phyloP scores from a whole-genome alignment of 768 basidiomycete genomes.

The Lactarius deliciosus region DNA sequence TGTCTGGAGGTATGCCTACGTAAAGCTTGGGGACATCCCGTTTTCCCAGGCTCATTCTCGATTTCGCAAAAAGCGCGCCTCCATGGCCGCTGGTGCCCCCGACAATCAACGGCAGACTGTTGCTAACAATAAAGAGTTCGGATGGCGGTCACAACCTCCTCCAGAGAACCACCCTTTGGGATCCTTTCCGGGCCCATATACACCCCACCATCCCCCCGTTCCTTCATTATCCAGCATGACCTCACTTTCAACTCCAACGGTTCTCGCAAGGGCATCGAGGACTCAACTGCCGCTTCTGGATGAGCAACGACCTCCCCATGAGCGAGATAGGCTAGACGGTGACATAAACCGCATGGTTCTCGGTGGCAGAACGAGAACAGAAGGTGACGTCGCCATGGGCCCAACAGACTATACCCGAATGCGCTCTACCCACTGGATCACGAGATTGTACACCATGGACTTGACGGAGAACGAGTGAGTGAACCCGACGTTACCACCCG shows the following conservation, averaged over 20 bases:
- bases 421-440: slow-evolving; percentile 74
- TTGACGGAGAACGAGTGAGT: slow-evolving; percentile 51
- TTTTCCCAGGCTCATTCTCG: slow-evolving; percentile 39
- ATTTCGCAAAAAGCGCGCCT: slow-evolving; percentile 42
- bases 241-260: slow-evolving; percentile 50
- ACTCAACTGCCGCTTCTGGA: slow-evolving; percentile 5
- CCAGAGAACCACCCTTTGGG: slow-evolving; percentile 37
- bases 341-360: slow-evolving; percentile 70
- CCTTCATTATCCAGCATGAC: slow-evolving; percentile 54
- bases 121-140: slow-evolving; percentile 25
- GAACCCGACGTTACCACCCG: neutral
- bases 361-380: slow-evolving; percentile 46
- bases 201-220: slow-evolving; percentile 37
- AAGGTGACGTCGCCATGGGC: slow-evolving; percentile 41
- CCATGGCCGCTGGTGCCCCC: slow-evolving; percentile 26
- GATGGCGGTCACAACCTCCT: slow-evolving; percentile 24
- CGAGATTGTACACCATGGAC: slow-evolving; percentile 53
- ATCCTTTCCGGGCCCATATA: slow-evolving; percentile 34
- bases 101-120: slow-evolving; percentile 31
- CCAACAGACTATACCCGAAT: slow-evolving; percentile 61
- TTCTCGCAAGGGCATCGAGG: slow-evolving; percentile 42
- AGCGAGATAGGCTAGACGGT: slow-evolving; percentile 55
- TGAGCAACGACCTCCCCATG: slow-evolving; percentile 37
- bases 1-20: slow-evolving; percentile 71
- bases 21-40: slow-evolving; percentile 58